These are phyloP conservation scores for Inonotus hispidus DNA, from an alignment of 1,284 basidiomycete species.

Conservation along the genomic window DNA sequence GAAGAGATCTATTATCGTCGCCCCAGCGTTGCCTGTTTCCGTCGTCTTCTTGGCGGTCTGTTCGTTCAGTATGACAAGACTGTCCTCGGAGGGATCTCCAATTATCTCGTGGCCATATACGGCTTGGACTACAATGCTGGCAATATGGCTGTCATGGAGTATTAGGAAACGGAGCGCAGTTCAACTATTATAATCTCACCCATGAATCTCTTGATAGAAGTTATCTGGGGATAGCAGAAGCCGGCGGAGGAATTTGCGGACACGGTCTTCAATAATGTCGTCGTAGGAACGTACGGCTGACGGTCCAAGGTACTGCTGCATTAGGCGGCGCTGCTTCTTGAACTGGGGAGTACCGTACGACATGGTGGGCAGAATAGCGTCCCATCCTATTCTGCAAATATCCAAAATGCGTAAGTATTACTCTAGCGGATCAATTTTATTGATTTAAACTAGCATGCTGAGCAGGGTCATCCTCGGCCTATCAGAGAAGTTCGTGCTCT, in stretches of 20 bases:
- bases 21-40: conserved; percentile 1
- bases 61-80: background rate
- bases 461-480: conserved; percentile 28
- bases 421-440: background rate
- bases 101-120: conserved; percentile 10
- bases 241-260: conserved; percentile 23
- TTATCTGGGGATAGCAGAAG: conserved; percentile 24
- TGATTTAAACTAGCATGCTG: conserved; percentile 24
- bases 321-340: conserved; percentile 28
- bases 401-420: background rate
- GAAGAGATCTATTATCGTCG: conserved; percentile 7
- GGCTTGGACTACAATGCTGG: background rate
- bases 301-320: conserved; percentile 26
- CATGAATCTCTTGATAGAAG: conserved; percentile 21
- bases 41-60: background rate
- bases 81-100: conserved; percentile 1
- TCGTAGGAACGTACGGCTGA: conserved; percentile 22
- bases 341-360: conserved; percentile 26
- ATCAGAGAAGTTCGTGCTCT: conserved; percentile 34
- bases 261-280: conserved; percentile 24
- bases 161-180: background rate
- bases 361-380: conserved; percentile 23
- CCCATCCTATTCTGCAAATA: conserved; percentile 23
- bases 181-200: conserved; percentile 22
- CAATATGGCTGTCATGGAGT: conserved; percentile 6